phyloP scores from a whole-genome alignment of 2,329 filamentous ascomycete genomes.

The Davidsoniella australis region DNA sequence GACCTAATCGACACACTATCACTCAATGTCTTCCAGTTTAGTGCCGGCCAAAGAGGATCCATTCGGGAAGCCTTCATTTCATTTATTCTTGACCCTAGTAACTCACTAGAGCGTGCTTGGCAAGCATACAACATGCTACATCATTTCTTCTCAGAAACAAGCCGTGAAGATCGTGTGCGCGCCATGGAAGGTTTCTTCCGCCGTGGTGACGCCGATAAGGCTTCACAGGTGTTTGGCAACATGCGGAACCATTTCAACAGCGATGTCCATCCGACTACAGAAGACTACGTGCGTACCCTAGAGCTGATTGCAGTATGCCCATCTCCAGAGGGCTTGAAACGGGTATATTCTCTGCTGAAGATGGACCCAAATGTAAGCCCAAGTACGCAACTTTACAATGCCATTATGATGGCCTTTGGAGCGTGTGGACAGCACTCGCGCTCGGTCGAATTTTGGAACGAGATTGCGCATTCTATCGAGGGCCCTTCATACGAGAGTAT shows the following conservation, averaged over 20 bases:
- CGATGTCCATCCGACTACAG: slow-evolving; percentile 46
- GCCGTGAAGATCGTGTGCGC: slow-evolving; percentile 44
- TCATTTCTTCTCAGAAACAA: slow-evolving; percentile 48
- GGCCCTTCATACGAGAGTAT: slow-evolving; percentile 72
- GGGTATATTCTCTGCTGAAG: slow-evolving; percentile 86
- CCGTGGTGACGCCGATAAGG: slow-evolving; percentile 67
- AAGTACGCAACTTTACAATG: slow-evolving; percentile 62
- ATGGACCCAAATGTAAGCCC: slow-evolving; percentile 69
- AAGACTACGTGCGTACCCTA: slow-evolving; percentile 65
- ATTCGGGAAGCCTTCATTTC: slow-evolving; percentile 49
- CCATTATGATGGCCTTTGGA: slow-evolving; percentile 73
- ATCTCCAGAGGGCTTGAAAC: slow-evolving; percentile 44
- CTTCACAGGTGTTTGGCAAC: slow-evolving; percentile 71
- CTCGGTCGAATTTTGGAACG: slow-evolving; percentile 65
- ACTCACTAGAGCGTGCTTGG: slow-evolving; percentile 47
- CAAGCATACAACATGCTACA: slow-evolving; percentile 47
- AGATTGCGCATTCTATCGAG: slow-evolving; percentile 69
- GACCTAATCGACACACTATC: slow-evolving; percentile 74
- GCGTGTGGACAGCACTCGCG: slow-evolving; percentile 46
- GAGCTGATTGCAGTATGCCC: slow-evolving; percentile 49
- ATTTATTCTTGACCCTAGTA: slow-evolving; percentile 47
- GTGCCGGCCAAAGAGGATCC: slow-evolving; percentile 47
- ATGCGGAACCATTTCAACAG: slow-evolving; percentile 65
- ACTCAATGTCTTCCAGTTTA: slow-evolving; percentile 53
- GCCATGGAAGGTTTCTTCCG: slow-evolving; percentile 74